Evolutionary conservation across 805 yeast genomes (phyloP).

Genomic region (Debaryomyces prosopidis): DNA sequence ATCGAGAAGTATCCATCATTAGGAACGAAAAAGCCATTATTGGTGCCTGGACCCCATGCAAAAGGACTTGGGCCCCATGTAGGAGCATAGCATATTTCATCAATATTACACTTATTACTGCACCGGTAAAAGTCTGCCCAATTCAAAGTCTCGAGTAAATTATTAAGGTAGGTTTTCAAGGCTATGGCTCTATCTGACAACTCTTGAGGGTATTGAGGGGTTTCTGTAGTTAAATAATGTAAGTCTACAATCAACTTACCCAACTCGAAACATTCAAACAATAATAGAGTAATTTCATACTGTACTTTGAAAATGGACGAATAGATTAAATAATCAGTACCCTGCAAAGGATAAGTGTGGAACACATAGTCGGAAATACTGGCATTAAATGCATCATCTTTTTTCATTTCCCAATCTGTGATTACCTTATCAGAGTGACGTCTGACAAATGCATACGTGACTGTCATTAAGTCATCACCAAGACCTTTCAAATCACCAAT

Average conservation of each 20-base stretch:
- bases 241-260: constrained; percentile 32
- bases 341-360: constrained; percentile 40
- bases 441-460: constrained; percentile 46
- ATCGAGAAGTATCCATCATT: too few species aligned
- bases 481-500: constrained; percentile 25
- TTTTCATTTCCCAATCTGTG: constrained; percentile 9
- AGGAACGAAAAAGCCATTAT: too few species aligned
- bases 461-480: constrained; percentile 36
- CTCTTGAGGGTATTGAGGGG: too few species aligned
- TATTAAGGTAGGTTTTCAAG: too few species aligned
- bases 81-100: too few species aligned
- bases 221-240: too few species aligned
- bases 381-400: constrained; percentile 24
- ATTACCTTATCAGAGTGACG: constrained; percentile 35
- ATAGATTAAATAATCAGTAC: constrained; percentile 50
- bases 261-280: constrained; percentile 36
- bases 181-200: too few species aligned
- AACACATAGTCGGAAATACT: constrained; percentile 50
- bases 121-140: too few species aligned
- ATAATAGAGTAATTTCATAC: constrained; percentile 28
- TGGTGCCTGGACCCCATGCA: too few species aligned
- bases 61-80: too few species aligned
- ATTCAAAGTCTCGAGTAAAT: too few species aligned
- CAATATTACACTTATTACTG: too few species aligned
- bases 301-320: constrained; percentile 46